phyloP scores from a whole-genome alignment of 257 asterid genomes.

The Petrea volubilis region DNA sequence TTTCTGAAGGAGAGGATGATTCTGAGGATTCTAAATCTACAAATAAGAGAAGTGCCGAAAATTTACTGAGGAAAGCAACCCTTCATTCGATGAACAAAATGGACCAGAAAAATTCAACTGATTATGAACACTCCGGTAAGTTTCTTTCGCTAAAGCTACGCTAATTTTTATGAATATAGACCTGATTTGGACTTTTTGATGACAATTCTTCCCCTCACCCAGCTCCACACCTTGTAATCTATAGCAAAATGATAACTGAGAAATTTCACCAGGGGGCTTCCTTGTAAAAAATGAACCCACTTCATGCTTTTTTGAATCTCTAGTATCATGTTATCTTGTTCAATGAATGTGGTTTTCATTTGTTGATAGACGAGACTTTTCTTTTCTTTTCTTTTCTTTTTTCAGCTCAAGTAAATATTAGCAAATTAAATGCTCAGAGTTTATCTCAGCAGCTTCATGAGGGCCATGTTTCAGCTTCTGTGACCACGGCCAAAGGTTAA shows the following conservation, averaged over 20 bases:
- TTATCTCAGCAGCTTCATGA: constrained; percentile 67
- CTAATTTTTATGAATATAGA: not conserved
- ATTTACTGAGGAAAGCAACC: constrained; percentile 77
- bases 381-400: no score
- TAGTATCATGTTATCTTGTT: constrained; percentile 2
- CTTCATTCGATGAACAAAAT: constrained; percentile 61
- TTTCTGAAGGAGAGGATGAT: constrained; percentile 97
- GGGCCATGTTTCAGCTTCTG: constrained; percentile 62
- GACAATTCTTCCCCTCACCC: not conserved
- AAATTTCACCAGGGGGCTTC: not conserved
- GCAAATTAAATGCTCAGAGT: constrained; percentile 49
- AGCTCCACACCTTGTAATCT: not conserved
- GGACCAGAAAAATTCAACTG: constrained; percentile 42
- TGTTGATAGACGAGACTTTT: constrained; percentile 11
- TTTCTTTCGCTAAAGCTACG: constrained; percentile 14
- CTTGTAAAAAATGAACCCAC: not conserved
- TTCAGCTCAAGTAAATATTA: constrained; percentile 66
- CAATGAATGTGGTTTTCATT: constrained; percentile 1
- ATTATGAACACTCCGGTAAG: constrained; percentile 54
- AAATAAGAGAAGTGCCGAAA: constrained; percentile 59
- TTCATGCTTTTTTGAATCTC: not conserved
- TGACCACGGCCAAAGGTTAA: constrained; percentile 67
- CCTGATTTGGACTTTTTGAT: not conserved
- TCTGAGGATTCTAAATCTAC: constrained; percentile 63
- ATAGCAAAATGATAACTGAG: constrained; percentile 6